Conservation (phyloP, 2,329 filamentous ascomycete genomes). For the Botrytis deweyae region DNA sequence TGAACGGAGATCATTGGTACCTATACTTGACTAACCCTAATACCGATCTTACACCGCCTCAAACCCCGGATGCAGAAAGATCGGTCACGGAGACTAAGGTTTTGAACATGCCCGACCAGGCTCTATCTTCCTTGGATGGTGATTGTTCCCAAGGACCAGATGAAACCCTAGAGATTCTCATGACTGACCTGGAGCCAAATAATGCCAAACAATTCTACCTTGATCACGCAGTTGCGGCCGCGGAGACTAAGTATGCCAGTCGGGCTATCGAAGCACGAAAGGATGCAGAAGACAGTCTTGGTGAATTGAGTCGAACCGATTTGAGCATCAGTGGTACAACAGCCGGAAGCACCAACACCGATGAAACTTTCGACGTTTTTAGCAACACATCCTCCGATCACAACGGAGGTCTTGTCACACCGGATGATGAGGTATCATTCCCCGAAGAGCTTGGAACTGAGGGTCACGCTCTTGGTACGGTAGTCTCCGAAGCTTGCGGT, state of each 20-base stretch:
- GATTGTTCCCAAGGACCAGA: slow-evolving; percentile 48
- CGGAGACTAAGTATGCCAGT: slow-evolving; percentile 73
- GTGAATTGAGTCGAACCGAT: slow-evolving; percentile 53
- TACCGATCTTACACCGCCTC: slow-evolving; percentile 75
- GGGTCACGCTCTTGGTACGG: slow-evolving; percentile 87
- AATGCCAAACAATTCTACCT: slow-evolving; percentile 73
- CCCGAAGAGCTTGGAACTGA: slow-evolving; percentile 82
- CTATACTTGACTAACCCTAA: slow-evolving; percentile 91
- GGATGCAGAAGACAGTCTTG: slow-evolving; percentile 57
- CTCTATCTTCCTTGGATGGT: slow-evolving; percentile 29
- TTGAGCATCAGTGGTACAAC: slow-evolving; percentile 44
- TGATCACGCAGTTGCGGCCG: slow-evolving; percentile 84
- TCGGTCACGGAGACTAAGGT: slow-evolving; percentile 38
- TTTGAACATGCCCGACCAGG: slow-evolving; percentile 41
- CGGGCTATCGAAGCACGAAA: slow-evolving; percentile 64
- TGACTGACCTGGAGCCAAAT: slow-evolving; percentile 68
- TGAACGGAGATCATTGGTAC: slow-evolving; percentile 99
- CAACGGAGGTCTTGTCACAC: slow-evolving; percentile 56
- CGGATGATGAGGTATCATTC: slow-evolving; percentile 57
- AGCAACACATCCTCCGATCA: slow-evolving; percentile 67
- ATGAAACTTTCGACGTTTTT: slow-evolving; percentile 77
- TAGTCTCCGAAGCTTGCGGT: slow-evolving; percentile 87
- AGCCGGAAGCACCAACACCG: slow-evolving; percentile 41
- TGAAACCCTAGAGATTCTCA: slow-evolving; percentile 73
- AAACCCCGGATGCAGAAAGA: slow-evolving; percentile 63